Evolutionary conservation across 2,329 filamentous ascomycete genomes (phyloP).

Genomic region (Aspergillus vadensis): DNA sequence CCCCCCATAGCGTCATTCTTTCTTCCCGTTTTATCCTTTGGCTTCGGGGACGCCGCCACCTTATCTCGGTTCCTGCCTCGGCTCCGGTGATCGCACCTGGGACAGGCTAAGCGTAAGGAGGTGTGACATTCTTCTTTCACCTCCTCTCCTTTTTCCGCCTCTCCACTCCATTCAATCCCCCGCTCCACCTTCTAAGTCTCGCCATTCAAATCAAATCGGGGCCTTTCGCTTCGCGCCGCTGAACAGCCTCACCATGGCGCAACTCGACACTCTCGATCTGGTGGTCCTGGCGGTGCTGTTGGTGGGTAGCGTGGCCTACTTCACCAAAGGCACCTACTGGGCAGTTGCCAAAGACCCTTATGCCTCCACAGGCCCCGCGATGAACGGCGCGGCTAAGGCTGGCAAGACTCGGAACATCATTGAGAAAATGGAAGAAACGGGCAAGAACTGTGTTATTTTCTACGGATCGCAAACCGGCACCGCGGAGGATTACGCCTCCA

Average conservation of each 20-base stretch:
- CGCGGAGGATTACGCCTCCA: constrained; percentile 95
- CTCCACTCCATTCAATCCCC: constrained; percentile 9
- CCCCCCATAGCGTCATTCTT: constrained; percentile 1
- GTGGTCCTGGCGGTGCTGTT: constrained; percentile 85
- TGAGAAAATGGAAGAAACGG: constrained; percentile 92
- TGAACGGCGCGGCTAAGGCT: constrained; percentile 69
- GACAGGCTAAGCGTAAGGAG: constrained; percentile 12
- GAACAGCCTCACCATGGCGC: constrained; percentile 66
- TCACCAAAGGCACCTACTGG: constrained; percentile 92
- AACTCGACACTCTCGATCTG: constrained; percentile 94
- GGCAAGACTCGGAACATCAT: constrained; percentile 89
- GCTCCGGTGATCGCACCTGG: constrained; percentile 10
- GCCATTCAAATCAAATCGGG: not conserved
- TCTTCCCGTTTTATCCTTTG: constrained; percentile 10
- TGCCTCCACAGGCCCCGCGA: constrained; percentile 64
- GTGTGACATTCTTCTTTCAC: constrained; percentile 5
- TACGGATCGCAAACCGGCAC: constrained; percentile 98
- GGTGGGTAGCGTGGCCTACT: constrained; percentile 87
- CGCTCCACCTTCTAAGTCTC: constrained; percentile 1
- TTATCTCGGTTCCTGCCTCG: constrained; percentile 1
- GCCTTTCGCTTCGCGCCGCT: constrained; percentile 7
- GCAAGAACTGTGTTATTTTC: constrained; percentile 98
- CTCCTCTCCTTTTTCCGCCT: constrained; percentile 8
- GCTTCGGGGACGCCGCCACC: constrained; percentile 1
- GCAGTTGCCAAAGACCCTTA: constrained; percentile 86